Conservation (phyloP, 2,329 filamentous ascomycete species). For the Fusarium oxysporum region DNA sequence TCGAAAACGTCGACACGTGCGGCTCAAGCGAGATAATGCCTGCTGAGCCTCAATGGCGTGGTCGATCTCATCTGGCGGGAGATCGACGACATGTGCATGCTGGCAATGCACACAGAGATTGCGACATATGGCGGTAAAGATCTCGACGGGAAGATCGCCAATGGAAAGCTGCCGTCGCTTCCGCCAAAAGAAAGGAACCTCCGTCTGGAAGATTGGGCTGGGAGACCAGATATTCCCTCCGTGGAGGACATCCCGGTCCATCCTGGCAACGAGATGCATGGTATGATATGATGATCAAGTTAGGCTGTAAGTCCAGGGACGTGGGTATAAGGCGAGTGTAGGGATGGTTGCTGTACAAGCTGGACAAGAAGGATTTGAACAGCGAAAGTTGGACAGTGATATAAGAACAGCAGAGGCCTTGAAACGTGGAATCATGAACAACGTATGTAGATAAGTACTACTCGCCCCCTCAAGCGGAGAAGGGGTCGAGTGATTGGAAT, state of each 20-base stretch:
- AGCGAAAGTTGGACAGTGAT: constrained; percentile 2
- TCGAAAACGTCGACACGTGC: constrained; percentile 42
- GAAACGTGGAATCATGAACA: not conserved
- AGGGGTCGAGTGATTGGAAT: constrained; percentile 1
- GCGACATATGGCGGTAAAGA: constrained; percentile 43
- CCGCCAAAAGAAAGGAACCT: constrained; percentile 21
- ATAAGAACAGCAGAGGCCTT: not conserved
- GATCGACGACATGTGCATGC: constrained; percentile 42
- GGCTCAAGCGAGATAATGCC: constrained; percentile 43
- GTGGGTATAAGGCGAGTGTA: constrained; percentile 4
- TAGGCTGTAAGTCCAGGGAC: constrained; percentile 10
- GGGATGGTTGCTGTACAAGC: not conserved
- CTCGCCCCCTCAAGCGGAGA: not conserved
- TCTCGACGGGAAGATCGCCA: constrained; percentile 41
- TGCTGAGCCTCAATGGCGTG: constrained; percentile 40
- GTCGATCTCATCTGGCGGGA: constrained; percentile 39
- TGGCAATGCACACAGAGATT: constrained; percentile 45
- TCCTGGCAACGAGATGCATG: constrained; percentile 42
- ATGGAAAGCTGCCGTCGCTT: constrained; percentile 35
- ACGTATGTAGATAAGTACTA: not conserved
- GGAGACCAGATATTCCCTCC: constrained; percentile 30
- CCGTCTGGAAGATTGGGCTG: constrained; percentile 17
- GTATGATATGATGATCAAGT: constrained; percentile 11
- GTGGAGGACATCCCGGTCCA: constrained; percentile 39
- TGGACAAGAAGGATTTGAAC: not conserved